phyloP scores from a whole-genome alignment of 352 stramenopile genomes.

The Labyrinthula sp. region DNA sequence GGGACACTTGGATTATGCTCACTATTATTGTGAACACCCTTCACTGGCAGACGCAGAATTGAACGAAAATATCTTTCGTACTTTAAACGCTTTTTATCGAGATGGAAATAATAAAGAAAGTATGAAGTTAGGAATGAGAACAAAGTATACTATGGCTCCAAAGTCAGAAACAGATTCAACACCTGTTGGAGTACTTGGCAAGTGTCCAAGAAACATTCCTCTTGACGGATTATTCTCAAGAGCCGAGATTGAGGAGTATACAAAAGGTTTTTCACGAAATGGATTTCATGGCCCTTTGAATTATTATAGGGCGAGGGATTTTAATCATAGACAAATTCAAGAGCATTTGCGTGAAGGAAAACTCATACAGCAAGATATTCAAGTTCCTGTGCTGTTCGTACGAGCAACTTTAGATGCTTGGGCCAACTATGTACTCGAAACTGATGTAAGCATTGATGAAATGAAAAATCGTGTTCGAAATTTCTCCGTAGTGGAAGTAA shows the following conservation, averaged over 20 bases:
- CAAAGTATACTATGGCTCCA: too few relatives aligned
- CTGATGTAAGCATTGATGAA: background rate
- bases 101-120: background rate
- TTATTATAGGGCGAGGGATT: constrained; percentile 18
- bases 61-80: constrained; percentile 10
- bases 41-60: constrained; percentile 8
- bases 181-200: constrained; percentile 10
- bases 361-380: background rate
- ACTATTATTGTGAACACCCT: constrained; percentile 16
- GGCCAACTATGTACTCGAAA: constrained; percentile 2
- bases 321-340: too few relatives aligned
- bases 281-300: constrained; percentile 9
- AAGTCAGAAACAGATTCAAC: constrained; percentile 19
- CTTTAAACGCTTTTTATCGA: constrained; percentile 17
- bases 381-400: constrained; percentile 1
- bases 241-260: constrained; percentile 25
- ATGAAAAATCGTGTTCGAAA: constrained; percentile 9
- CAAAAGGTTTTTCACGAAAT: constrained; percentile 5
- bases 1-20: constrained; percentile 17
- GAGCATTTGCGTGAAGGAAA: constrained; percentile 6
- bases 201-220: background rate
- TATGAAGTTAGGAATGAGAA: constrained; percentile 22
- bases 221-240: constrained; percentile 11
- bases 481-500: constrained; percentile 9
- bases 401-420: constrained; percentile 18